Conservation (phyloP, 169 alveolate species). For the Plasmodium relictum region DNA sequence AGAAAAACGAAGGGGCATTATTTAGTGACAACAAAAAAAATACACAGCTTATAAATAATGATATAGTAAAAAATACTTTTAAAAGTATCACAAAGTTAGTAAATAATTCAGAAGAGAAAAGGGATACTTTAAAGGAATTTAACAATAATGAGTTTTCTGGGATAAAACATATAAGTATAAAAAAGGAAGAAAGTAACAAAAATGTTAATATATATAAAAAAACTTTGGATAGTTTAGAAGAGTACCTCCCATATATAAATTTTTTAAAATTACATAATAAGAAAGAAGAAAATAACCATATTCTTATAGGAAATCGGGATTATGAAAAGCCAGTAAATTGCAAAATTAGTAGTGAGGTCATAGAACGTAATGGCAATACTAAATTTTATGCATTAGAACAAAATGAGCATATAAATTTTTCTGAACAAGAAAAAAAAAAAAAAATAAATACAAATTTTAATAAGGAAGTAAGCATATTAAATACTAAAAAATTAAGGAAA, state of each 20-base stretch:
- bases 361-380: too few relatives aligned
- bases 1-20: constrained; percentile 23
- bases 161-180: constrained; percentile 6
- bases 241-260: too few relatives aligned
- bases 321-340: too few relatives aligned
- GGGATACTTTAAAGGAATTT: constrained; percentile 19
- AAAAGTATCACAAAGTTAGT: constrained; percentile 19
- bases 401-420: too few relatives aligned
- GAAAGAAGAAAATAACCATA: too few relatives aligned
- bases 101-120: constrained; percentile 16
- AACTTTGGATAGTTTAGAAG: too few relatives aligned
- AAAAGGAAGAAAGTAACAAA: constrained; percentile 17
- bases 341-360: too few relatives aligned
- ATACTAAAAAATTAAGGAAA: constrained; percentile 25
- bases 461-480: constrained; percentile 7
- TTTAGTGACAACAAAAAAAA: constrained; percentile 4
- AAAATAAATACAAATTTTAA: neutral
- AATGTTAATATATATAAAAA: too few relatives aligned
- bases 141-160: constrained; percentile 10
- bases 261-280: too few relatives aligned
- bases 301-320: too few relatives aligned
- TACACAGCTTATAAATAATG: neutral
- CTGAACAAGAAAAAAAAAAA: neutral
- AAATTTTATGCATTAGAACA: too few relatives aligned
- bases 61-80: neutral